phyloP scores from a whole-genome alignment of 2,329 filamentous ascomycete species.

The Zymoseptoria pseudotritici region DNA sequence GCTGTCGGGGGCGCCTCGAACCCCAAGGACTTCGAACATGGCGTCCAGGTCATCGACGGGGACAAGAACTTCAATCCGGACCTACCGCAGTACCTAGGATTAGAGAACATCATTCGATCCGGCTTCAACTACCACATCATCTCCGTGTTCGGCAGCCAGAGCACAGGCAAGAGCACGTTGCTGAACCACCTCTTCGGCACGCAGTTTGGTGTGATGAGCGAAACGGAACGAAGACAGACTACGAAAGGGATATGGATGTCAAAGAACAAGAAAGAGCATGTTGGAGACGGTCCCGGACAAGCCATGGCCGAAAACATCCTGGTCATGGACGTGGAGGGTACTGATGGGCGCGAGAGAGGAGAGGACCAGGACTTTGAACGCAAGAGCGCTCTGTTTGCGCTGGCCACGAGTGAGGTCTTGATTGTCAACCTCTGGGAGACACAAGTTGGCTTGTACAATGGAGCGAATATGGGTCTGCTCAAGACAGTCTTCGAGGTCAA shows the following conservation, averaged over 20 bases:
- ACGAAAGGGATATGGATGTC: conserved; percentile 99
- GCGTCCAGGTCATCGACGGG: conserved; percentile 93
- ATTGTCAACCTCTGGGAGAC: conserved; percentile 99
- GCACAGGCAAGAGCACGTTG: conserved; percentile 94
- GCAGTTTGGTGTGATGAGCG: conserved; percentile 95
- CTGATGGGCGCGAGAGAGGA: conserved; percentile 88
- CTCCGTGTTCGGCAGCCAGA: conserved; percentile 97
- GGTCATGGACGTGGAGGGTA: conserved; percentile 98
- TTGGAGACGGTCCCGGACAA: conserved; percentile 36
- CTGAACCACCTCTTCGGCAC: conserved; percentile 95
- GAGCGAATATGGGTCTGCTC: conserved; percentile 94
- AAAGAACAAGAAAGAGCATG: conserved; percentile 68
- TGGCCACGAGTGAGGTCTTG: conserved; percentile 94
- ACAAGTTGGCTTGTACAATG: conserved; percentile 95
- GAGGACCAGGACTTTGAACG: conserved; percentile 99
- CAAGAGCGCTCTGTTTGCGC: conserved; percentile 92
- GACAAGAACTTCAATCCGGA: conserved; percentile 92
- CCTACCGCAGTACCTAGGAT: conserved; percentile 71
- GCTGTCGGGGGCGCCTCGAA: conserved; percentile 59
- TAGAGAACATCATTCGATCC: conserved; percentile 72
- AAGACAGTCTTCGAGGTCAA: conserved; percentile 99
- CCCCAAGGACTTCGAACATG: conserved; percentile 72
- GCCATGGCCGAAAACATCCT: conserved; percentile 95
- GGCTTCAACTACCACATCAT: conserved; percentile 99
- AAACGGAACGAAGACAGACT: conserved; percentile 86